Evolutionary conservation across 257 asterid genomes (phyloP).

Genomic region (Thymus quinquecostatus): DNA sequence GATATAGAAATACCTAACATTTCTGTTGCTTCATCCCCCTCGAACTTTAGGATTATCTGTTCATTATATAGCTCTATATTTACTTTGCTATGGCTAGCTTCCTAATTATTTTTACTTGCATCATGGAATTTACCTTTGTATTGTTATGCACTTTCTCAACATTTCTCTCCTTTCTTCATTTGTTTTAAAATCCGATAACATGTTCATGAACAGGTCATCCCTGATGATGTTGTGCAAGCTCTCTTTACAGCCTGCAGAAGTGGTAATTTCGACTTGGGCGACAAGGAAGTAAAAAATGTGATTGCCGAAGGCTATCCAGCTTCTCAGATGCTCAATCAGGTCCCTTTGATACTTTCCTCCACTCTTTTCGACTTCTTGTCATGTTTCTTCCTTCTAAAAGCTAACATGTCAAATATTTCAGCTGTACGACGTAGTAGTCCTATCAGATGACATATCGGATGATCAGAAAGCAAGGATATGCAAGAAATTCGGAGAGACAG

Average conservation of each 20-base stretch:
- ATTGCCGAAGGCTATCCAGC: conserved; percentile 96
- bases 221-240: conserved; percentile 61
- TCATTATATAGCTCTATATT: neutral
- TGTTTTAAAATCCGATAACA: neutral
- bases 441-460: conserved; percentile 70
- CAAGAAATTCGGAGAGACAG: conserved; percentile 91
- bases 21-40: neutral
- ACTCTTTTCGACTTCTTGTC: conserved; percentile 1
- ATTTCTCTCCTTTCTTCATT: no score
- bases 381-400: conserved; percentile 17
- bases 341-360: conserved; percentile 33
- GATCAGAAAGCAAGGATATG: conserved; percentile 88
- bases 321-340: conserved; percentile 94
- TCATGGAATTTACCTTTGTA: neutral
- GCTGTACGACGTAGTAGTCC: conserved; percentile 74
- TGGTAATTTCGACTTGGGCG: conserved; percentile 81
- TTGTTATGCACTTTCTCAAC: neutral
- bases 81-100: conserved; percentile 2
- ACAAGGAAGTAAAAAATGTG: conserved; percentile 78
- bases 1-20: neutral
- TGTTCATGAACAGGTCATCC: conserved; percentile 67
- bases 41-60: neutral
- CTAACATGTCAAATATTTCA: conserved; percentile 51
- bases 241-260: conserved; percentile 77
- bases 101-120: neutral